Conservation (phyloP, 805 yeast species). For the Millerago galiae region DNA sequence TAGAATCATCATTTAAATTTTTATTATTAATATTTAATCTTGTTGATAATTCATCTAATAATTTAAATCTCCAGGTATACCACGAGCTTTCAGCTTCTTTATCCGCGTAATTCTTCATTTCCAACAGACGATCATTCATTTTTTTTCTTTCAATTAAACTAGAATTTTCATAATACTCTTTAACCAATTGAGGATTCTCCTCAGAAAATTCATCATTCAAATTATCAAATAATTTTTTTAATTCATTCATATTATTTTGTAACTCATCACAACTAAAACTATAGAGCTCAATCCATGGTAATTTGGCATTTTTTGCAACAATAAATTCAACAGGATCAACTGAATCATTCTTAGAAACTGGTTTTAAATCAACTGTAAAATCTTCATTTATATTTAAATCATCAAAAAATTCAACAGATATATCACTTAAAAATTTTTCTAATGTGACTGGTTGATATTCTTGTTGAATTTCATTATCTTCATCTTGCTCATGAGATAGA, state of each 20-base stretch:
- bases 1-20: constrained; percentile 10
- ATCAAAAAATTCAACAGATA: constrained; percentile 24
- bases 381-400: constrained; percentile 21
- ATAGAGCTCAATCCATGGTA: constrained; percentile 24
- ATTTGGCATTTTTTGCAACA: constrained; percentile 16
- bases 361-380: constrained; percentile 14
- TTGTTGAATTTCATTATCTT: constrained; percentile 4
- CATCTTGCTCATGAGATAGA: constrained; percentile 18
- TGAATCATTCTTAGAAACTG: background rate
- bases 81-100: constrained; percentile 21
- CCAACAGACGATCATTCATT: constrained; percentile 19
- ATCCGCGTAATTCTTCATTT: constrained; percentile 23
- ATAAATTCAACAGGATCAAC: constrained; percentile 13
- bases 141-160: constrained; percentile 17
- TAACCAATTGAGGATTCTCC: constrained; percentile 22
- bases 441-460: constrained; percentile 21
- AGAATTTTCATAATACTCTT: constrained; percentile 19
- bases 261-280: constrained; percentile 24
- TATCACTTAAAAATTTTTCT: constrained; percentile 19
- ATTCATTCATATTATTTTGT: constrained; percentile 21
- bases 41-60: constrained; percentile 18
- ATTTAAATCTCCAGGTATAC: constrained; percentile 21
- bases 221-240: constrained; percentile 19
- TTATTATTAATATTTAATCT: constrained; percentile 14
- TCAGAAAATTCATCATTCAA: constrained; percentile 20